Conservation (phyloP, 1,284 basidiomycete species). For the Thecaphora thlaspeos region DNA sequence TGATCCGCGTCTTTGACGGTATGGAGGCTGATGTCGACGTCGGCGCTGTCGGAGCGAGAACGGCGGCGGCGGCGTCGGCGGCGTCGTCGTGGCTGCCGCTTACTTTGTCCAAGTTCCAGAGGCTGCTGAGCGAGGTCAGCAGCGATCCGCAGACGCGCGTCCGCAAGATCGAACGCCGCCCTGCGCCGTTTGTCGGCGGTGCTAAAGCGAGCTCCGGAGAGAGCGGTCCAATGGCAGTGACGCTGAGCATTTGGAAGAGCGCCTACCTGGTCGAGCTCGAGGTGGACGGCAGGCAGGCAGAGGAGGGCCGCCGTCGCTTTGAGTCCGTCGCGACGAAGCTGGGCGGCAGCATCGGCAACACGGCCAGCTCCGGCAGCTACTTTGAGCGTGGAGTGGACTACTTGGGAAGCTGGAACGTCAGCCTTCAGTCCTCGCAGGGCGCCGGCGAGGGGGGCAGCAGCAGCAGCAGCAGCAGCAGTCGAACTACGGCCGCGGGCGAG, state of each 20-base stretch:
- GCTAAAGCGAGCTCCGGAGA: neutral
- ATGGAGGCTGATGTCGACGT: slow-evolving; percentile 11
- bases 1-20: slow-evolving; percentile 21
- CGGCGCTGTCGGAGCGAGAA: slow-evolving; percentile 8
- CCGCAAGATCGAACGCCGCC: slow-evolving; percentile 28
- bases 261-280: slow-evolving; percentile 32
- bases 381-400: slow-evolving; percentile 1
- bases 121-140: slow-evolving; percentile 8
- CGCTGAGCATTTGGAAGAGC: slow-evolving; percentile 20
- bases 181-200: slow-evolving; percentile 8
- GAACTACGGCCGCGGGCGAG: too few relatives aligned
- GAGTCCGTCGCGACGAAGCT: neutral
- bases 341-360: slow-evolving; percentile 5
- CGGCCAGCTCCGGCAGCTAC: slow-evolving; percentile 1
- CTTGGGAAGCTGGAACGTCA: slow-evolving; percentile 28
- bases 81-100: neutral
- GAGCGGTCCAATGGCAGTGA: neutral
- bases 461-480: too few relatives aligned
- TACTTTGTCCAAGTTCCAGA: slow-evolving; percentile 8
- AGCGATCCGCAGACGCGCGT: slow-evolving; percentile 10
- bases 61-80: too few relatives aligned
- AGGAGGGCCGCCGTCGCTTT: slow-evolving; percentile 1
- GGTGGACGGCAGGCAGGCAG: slow-evolving; percentile 15
- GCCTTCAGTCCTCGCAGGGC: slow-evolving; percentile 2
- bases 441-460: neutral